These are phyloP conservation scores for Nakaseomyces glabratus DNA, from an alignment of 1,139 yeast genomes.

Conservation along the genomic window DNA sequence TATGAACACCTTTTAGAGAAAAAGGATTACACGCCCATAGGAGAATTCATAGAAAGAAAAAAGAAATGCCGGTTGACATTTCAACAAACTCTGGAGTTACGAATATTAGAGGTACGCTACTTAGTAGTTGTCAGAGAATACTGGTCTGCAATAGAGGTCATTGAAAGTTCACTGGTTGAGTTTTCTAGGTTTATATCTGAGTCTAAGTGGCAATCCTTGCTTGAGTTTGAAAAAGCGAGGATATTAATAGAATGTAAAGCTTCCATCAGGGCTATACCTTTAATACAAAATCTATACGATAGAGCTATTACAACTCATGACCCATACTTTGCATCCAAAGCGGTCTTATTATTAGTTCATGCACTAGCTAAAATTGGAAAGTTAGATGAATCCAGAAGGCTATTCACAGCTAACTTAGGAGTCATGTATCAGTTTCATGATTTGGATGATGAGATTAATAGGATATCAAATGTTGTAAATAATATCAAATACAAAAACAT, in stretches of 20 bases:
- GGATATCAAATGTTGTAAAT: too few relatives aligned
- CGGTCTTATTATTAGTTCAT: slow-evolving; percentile 15
- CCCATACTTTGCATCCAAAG: slow-evolving; percentile 16
- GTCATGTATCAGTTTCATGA: slow-evolving; percentile 9
- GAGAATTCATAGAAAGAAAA: not conserved
- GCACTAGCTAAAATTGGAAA: slow-evolving; percentile 12
- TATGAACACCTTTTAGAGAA: not conserved
- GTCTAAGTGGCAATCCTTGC: slow-evolving; percentile 19
- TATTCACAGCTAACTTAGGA: slow-evolving; percentile 3
- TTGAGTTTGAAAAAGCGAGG: slow-evolving; percentile 17
- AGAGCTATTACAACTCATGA: slow-evolving; percentile 14
- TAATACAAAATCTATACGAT: slow-evolving; percentile 16
- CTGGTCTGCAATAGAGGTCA: slow-evolving; percentile 16
- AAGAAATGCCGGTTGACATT: slow-evolving; percentile 9
- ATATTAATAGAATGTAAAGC: slow-evolving; percentile 16
- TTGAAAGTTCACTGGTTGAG: slow-evolving; percentile 7
- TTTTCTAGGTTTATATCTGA: slow-evolving; percentile 10
- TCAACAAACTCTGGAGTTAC: slow-evolving; percentile 14
- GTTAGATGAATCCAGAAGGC: slow-evolving; percentile 9
- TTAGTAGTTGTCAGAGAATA: slow-evolving; percentile 14
- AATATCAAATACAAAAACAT: too few relatives aligned
- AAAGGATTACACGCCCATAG: not conserved
- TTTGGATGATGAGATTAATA: too few relatives aligned
- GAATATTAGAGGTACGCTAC: slow-evolving; percentile 13
- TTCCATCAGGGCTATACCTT: slow-evolving; percentile 18